Evolutionary conservation across 805 yeast species (phyloP), one percentile per base, ranked within the genome.

Genomic region (Ogataea nitratoaversa): DNA sequence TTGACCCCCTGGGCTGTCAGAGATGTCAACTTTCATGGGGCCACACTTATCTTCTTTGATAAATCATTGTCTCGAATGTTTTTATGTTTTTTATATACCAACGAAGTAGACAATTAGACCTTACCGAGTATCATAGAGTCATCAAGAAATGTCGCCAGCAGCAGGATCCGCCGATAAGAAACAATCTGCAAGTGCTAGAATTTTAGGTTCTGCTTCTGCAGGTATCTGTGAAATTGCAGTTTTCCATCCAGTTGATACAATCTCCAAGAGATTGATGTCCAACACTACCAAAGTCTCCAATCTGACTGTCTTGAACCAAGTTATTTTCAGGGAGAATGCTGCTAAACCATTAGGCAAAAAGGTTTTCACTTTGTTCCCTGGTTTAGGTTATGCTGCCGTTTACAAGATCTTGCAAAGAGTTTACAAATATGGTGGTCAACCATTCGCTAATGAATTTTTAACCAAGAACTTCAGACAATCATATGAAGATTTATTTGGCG

Each of bases 341-440:
- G 59, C 71, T 37, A 81, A 85, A 51, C 74, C 93, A 4, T 54
- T 88, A 2, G 79, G 79, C 18, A 73, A 77, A 45, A 78, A 97
- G 63, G 59, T 86, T 33, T 68, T 87, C 49, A 83, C 97, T 9
- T 73, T 93, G 48, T 93, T 93, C 71, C 99, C 99, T 16, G 99
- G 99, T 63, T 76, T 93, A 49, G 98, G 98, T 19, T 93, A 93
- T 61, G 99, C 99, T 48, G 98, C 99, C 34, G 86, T 89, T 50
- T 93, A 93, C 74, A 93, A 93, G 68, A 84, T 93, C 53, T 71
- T 91, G 53, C 99, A 93, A 70, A 81, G 99, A 71, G 97, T 93
- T 41, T 93, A 93, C 78, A 93, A 93, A 69, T 93, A 93, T 64
- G 98, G 99, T 60, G 99, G 99, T 37, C 99, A 93, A 71, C 99